Evolutionary conservation across 1,139 yeast genomes (phyloP), one percentile per base, ranked within the genome.

Genomic region (Protomyces arabidopsidicola): DNA sequence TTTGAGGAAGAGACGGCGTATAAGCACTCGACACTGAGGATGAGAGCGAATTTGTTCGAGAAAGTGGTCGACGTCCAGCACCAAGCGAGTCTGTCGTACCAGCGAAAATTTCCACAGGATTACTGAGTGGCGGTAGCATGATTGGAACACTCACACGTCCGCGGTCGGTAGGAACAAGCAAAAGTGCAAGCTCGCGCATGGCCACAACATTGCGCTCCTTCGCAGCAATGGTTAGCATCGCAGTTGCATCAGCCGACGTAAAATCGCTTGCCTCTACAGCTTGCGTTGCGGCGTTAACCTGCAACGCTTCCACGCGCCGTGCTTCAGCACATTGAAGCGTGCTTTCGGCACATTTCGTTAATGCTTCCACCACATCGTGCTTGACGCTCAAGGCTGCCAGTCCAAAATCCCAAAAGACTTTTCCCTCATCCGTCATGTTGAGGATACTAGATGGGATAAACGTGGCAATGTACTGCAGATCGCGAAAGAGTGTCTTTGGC

Each of bases 351-450:
- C 45, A 53, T 3, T 36, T 18, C 2, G 38, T 56, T 18, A 60
- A 14, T 14, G 34, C 38, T 8, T 60, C 63, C 1, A 60, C 52
- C 34, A 50, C 31, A 10, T 60, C 63, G 4, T 51, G 45, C 45
- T 54, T 60, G 9, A 60, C n/a, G 18, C 57, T 51, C 18, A 53
- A 45, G 1, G 58, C 63, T 20, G 58, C 58, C 1, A 60, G 58
- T 18, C 63, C 51, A 14, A 60, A 53, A 38, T 60, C 63, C 63
- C 63, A 60, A 20, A 60, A 54, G 27, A 60, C 58, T 24, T 60
- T 60, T 20, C 63, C 63, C 39, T 60, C 63, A 39, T 53, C 58
- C 5, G 63, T 54, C 63, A 54, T 60, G 31, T 60, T 54, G 42
- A 60, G 63, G 52, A 53, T 53, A 34, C 22, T 45, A 8, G 58